These are phyloP conservation scores for Leccinum barrowsii DNA, from an alignment of 768 basidiomycete species.

Conservation along the genomic window DNA sequence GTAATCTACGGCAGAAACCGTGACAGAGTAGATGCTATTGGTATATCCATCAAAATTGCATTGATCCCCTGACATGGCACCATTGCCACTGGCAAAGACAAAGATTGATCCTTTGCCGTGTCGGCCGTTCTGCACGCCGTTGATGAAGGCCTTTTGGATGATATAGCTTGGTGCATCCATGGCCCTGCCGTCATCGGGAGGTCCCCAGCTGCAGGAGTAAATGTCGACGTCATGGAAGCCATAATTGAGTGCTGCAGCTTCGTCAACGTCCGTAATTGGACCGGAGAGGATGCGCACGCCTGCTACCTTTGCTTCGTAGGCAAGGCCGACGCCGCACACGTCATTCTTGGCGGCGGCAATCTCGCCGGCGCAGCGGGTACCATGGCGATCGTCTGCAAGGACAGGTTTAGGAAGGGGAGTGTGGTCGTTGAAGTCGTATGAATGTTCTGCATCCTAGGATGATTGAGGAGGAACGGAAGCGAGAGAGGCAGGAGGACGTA, in stretches of 20 bases:
- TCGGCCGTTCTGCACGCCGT: slow-evolving; percentile 89
- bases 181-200: slow-evolving; percentile 87
- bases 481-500: slow-evolving; percentile 40
- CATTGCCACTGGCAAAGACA: slow-evolving; percentile 97
- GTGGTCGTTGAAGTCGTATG: slow-evolving; percentile 97
- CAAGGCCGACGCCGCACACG: slow-evolving; percentile 92
- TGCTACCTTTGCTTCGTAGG: slow-evolving; percentile 87
- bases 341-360: slow-evolving; percentile 90
- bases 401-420: slow-evolving; percentile 81
- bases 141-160: slow-evolving; percentile 90
- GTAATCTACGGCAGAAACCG: slow-evolving; percentile 92
- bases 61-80: slow-evolving; percentile 86
- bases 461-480: neutral
- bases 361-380: slow-evolving; percentile 97
- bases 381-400: slow-evolving; percentile 90
- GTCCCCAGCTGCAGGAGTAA: slow-evolving; percentile 96
- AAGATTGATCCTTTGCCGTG: slow-evolving; percentile 88
- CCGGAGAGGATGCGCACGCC: slow-evolving; percentile 95
- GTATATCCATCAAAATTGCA: slow-evolving; percentile 99
- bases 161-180: slow-evolving; percentile 94
- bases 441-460: slow-evolving; percentile 74
- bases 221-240: slow-evolving; percentile 90
- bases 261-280: slow-evolving; percentile 92
- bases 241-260: slow-evolving; percentile 92
- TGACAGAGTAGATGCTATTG: slow-evolving; percentile 94